These are phyloP conservation scores for Mercurialis annua DNA, from an alignment of 345 rosid genomes.

Conservation along the genomic window DNA sequence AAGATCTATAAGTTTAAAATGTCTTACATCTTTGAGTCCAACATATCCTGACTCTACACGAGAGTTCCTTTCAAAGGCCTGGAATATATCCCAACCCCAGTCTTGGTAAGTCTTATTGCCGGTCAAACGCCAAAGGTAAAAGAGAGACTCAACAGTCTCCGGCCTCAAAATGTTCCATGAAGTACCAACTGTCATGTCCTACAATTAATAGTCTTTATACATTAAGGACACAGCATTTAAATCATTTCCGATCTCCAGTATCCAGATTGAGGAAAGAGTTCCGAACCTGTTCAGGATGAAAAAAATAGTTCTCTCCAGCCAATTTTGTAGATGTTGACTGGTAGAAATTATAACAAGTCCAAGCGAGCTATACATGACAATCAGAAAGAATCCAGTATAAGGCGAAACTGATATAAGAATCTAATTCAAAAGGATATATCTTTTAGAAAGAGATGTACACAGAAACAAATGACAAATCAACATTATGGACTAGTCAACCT, in stretches of 20 bases:
- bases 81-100: conserved; percentile 98
- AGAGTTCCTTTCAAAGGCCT: conserved; percentile 91
- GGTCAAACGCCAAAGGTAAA: conserved; percentile 92
- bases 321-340: conserved; percentile 9
- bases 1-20: no score
- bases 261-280: neutral
- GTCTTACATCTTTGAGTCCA: conserved; percentile 90
- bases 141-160: conserved; percentile 91
- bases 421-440: neutral
- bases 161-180: conserved; percentile 97
- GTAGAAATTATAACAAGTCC: conserved; percentile 11
- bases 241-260: neutral
- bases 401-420: neutral
- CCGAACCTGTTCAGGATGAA: conserved; percentile 2
- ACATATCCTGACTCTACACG: conserved; percentile 85
- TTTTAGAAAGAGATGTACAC: neutral
- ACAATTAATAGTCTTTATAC: neutral
- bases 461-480: neutral
- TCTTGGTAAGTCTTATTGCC: conserved; percentile 93
- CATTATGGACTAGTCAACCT: neutral
- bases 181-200: conserved; percentile 98
- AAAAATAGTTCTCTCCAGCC: conserved; percentile 12
- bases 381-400: conserved; percentile 2
- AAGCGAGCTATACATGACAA: neutral
- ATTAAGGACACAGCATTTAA: neutral